Base-by-base conservation (phyloP, 2,329 filamentous ascomycete genomes). In the Sphaerostilbella broomeana region DNA sequence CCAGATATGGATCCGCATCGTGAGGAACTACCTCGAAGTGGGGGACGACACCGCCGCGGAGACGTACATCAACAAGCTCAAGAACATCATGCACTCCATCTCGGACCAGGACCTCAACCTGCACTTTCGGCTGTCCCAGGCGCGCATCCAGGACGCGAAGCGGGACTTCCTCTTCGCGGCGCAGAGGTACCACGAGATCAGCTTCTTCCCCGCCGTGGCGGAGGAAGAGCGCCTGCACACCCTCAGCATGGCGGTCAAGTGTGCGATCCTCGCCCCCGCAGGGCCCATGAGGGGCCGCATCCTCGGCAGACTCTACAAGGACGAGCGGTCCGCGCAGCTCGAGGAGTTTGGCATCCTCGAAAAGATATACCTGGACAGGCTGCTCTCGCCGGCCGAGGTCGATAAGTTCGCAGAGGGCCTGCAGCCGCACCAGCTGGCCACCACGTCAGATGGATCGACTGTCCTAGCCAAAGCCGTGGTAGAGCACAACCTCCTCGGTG, bases 291-390 rank as follows among this genome's bases (percentile, higher is more conserved):
- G 92, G 38, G 87, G 84, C 47, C 79, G 86, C 32, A 80, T 82
- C 29, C 74, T 98, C 13, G 86, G 80, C 4, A 81, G 84, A 38
- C 69, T 98, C 11, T 95, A 95, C 74, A 95, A 94, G 62, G 92
- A 98, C 61, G 92, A 97, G 49, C 78, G 92, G 20, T 75, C 86
- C 0, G 69, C 72, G 4, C 76, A 80, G 35, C 75, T 92, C 2
- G 77, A 82, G 21, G 86, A 97, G 63, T 90, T 84, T 56, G 72
- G 79, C 34, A 95, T 98, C 38, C 69, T 98, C 11, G 92, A 97
- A 68, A 97, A 97, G 70, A 97, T 98, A 78, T 95, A 94, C 61
- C 73, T 97, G 34, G 87, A 97, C 61, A 79, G 89, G 5, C 70
- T 98, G 4, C 72, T 98, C 34, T 77, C 78, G 1, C 78, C 83